Evolutionary conservation across 306 rosid species (phyloP), one percentile per base, ranked within the genome.

Genomic region (Malus fusca): DNA sequence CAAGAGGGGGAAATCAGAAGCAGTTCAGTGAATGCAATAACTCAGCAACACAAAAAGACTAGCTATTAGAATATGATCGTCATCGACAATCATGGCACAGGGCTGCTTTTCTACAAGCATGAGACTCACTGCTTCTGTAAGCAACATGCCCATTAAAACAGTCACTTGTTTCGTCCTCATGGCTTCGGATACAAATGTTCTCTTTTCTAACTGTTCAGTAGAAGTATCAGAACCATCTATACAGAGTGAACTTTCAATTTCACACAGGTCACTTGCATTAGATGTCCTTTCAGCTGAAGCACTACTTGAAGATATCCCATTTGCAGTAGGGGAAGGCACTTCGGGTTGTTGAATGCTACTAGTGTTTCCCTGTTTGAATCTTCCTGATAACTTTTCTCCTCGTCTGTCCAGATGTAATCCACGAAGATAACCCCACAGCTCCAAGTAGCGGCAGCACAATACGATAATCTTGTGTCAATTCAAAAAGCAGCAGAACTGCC

Each of bases 361-460:
- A 78, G 70, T 69, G 70, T 42, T 80, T 71, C 68, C 82, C 62
- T 26, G 64, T n/a, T 84, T 67, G 56, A 71, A 52, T 60, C 76
- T 84, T 76, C 78, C 30, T 30, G 69, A 8, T 78, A 56, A 82
- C 78, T 44, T 75, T 84, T 85, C 85, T 92, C 83, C 82, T 90
- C 71, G 85, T 82, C 84, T 85, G 89, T 73, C 88, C 82, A 63
- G 98, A 95, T 74, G 98, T 88, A 79, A 95, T 71, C 97, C 92
- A 95, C 35, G 98, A 84, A 51, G 98, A 92, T 75, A 95, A 74
- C n/a, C 98, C 97, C 56, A 95, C 98, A 61, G 98, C 97, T 79
- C 96, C 98, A 48, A 95, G 98, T 42, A 92, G 86, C 1, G 98
- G 98, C 71, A 95, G 84, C 80, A 95, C 96, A 74, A 95, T 89